Evolutionary conservation across 1,284 basidiomycete species (phyloP), one percentile per base, ranked within the genome.

Genomic region (Tilletia horrida): DNA sequence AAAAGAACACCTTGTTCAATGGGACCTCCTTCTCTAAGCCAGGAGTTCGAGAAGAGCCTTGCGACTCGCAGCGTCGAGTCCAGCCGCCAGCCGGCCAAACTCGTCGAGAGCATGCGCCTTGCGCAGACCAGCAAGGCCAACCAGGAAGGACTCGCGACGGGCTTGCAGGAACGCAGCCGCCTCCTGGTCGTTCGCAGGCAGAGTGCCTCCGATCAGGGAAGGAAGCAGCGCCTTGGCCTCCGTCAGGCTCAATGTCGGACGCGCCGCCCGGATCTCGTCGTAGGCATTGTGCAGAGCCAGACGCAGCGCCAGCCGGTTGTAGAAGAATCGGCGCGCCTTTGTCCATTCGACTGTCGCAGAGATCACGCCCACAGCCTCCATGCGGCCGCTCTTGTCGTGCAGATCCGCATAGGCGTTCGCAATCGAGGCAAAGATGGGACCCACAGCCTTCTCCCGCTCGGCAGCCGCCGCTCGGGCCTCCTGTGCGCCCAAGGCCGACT

Each of bases 401-500:
- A 97, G 88, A 83, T 99, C 96, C 62, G 94, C 95, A 80, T 97
- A 98, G 63, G 96, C 86, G 71, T 96, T 84, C 27, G 95, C 94
- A 68, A 98, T 88, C 73, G 94, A 92, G 83, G 92, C 92, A 84
- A 94, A 98, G 14, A 92, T 90, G 6, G 94, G 94, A 69, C 88
- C 87, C 71, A 98, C 84, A 76, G 90, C 85, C 68, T 88, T 88
- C 84, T 97, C 95, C 59, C 96, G 87, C 50, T 88, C 86, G 25
- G 88, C 85, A 67, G 97, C 84, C 14, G 86, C 84, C 9, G 88
- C 85, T 71, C 89, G 89, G 27, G 55, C 55, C 55, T 59, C 55
- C 16, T 78, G 93, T 90, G 72, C 92, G 48, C 2, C 67, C 90
- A 40, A 87, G 85, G 0, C 86, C 69, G 88, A 92, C 29, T 73